A percentile compares a stretch with the other conserved stretches of the same genome.
Evolutionary conservation across 495 filamentous ascomycete species (phyloP).

Genomic region (Penicillium arizonense): DNA sequence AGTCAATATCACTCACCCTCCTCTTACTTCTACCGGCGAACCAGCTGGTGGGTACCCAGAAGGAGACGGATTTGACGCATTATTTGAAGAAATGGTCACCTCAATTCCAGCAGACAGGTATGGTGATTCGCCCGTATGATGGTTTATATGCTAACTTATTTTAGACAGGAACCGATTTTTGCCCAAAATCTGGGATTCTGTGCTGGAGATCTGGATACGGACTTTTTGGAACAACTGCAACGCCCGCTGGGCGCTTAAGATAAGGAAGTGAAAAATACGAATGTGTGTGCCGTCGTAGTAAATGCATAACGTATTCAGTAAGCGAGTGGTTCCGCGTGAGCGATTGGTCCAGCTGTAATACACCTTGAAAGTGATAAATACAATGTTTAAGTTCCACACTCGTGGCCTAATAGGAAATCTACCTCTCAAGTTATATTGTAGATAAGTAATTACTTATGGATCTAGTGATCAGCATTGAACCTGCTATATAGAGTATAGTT

Average conservation of each 20-base stretch:
- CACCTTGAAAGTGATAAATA: no score
- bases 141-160: neutral
- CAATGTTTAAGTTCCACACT: no score
- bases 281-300: no score
- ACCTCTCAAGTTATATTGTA: no score
- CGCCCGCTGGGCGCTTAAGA: neutral
- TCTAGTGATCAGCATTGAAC: no score
- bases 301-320: no score
- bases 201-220: slow-evolving; percentile 22
- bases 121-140: neutral
- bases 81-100: slow-evolving; percentile 24
- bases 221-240: slow-evolving; percentile 25
- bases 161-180: slow-evolving; percentile 21
- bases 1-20: neutral
- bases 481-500: no score
- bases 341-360: no score
- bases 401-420: no score
- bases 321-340: no score
- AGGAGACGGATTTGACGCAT: slow-evolving; percentile 17
- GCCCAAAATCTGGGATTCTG: slow-evolving; percentile 30
- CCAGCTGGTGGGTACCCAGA: neutral
- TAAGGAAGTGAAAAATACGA: neutral
- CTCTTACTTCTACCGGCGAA: neutral
- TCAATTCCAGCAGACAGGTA: slow-evolving; percentile 18
- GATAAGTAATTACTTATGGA: no score